Evolutionary conservation across 2,329 filamentous ascomycete species (phyloP).

Genomic region (Cladorrhinum sp.): DNA sequence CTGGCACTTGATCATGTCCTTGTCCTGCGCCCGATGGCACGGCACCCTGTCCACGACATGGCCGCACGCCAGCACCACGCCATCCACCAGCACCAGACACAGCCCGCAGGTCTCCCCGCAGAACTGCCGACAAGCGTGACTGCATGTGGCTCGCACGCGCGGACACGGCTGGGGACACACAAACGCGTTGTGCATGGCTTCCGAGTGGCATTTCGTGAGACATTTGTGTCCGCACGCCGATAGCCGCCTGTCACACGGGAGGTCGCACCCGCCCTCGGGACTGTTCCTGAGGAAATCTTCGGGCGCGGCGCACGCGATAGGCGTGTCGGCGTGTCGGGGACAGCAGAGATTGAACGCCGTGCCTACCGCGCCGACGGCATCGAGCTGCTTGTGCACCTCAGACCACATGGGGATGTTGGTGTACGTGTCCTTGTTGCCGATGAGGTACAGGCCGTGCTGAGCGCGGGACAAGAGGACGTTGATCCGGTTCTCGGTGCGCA

Average conservation of each 20-base stretch:
- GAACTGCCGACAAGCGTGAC: slow-evolving; percentile 41
- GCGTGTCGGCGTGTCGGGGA: slow-evolving; percentile 54
- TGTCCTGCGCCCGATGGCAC: too few species aligned
- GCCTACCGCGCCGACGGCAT: slow-evolving; percentile 46
- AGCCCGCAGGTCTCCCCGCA: slow-evolving; percentile 45
- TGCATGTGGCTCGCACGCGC: slow-evolving; percentile 40
- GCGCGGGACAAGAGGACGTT: slow-evolving; percentile 67
- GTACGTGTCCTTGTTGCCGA: slow-evolving; percentile 60
- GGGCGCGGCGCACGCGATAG: slow-evolving; percentile 48
- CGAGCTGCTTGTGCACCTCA: slow-evolving; percentile 53
- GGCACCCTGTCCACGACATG: slow-evolving; percentile 31
- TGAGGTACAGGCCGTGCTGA: slow-evolving; percentile 67
- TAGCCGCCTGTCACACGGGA: slow-evolving; percentile 48
- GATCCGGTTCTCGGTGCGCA: slow-evolving; percentile 64
- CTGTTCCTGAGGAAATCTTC: slow-evolving; percentile 55
- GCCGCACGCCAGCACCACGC: slow-evolving; percentile 40
- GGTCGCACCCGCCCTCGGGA: slow-evolving; percentile 61
- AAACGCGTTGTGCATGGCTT: slow-evolving; percentile 45
- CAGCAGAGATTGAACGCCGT: slow-evolving; percentile 53
- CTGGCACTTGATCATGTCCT: too few species aligned
- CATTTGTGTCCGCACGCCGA: slow-evolving; percentile 47
- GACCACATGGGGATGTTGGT: slow-evolving; percentile 60
- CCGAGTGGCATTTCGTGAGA: slow-evolving; percentile 44
- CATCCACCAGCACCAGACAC: slow-evolving; percentile 36
- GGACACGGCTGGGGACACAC: slow-evolving; percentile 45